Evolutionary conservation across 2,329 filamentous ascomycete species (phyloP).

Genomic region (Aspergillus felis): DNA sequence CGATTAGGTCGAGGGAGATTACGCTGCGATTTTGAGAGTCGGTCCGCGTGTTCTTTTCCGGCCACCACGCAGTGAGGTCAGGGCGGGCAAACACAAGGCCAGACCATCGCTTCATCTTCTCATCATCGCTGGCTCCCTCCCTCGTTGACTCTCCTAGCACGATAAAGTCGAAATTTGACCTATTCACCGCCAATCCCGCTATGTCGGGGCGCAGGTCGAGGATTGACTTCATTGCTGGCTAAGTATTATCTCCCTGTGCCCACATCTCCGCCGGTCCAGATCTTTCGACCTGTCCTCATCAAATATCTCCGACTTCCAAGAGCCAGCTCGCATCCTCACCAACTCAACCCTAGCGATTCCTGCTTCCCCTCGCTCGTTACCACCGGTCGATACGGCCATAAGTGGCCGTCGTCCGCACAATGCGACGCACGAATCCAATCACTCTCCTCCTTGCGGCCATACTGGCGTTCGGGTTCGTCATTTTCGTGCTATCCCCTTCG

Average conservation of each 20-base stretch:
- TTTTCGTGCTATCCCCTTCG: conserved; percentile 47
- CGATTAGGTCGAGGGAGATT: neutral
- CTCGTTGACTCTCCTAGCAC: neutral
- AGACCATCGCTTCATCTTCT: neutral
- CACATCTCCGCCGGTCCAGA: neutral
- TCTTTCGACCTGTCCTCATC: neutral
- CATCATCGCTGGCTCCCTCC: neutral
- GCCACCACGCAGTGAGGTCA: neutral
- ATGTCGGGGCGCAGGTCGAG: conserved; percentile 7
- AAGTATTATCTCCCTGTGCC: neutral
- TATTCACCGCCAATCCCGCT: neutral
- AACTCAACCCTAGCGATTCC: conserved; percentile 13
- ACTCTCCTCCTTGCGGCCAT: conserved; percentile 69
- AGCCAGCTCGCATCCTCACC: neutral
- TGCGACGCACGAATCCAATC: conserved; percentile 75
- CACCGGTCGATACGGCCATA: conserved; percentile 24
- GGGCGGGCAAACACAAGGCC: neutral
- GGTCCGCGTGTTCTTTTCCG: neutral
- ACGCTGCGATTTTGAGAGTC: neutral
- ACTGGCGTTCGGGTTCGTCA: conserved; percentile 67
- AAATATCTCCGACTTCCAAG: neutral
- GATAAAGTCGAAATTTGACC: neutral
- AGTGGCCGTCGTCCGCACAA: conserved; percentile 60
- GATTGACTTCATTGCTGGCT: conserved; percentile 8
- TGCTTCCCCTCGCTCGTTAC: conserved; percentile 7